Conservation (phyloP, 2,329 filamentous ascomycete genomes). For the Colletotrichum spinosum region DNA sequence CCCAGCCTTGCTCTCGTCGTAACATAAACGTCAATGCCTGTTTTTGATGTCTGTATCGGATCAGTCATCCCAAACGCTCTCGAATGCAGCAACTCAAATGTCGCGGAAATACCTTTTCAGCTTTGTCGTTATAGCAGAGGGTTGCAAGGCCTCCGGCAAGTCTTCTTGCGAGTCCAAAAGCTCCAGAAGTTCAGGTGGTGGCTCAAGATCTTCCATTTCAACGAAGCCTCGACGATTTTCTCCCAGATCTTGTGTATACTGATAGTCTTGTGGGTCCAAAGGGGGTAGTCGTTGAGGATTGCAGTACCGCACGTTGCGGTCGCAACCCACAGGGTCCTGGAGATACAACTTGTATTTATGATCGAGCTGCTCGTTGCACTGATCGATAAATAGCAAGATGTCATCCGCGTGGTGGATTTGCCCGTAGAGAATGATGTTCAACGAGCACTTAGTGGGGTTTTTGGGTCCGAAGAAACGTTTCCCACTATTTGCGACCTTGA, state of each 20-base stretch:
- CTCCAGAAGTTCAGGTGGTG: constrained; percentile 41
- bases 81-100: background rate
- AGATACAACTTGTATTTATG: constrained; percentile 41
- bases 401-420: constrained; percentile 42
- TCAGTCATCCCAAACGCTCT: background rate
- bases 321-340: constrained; percentile 47
- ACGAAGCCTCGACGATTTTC: constrained; percentile 5
- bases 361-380: constrained; percentile 37
- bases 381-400: constrained; percentile 46
- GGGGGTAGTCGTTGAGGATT: constrained; percentile 50
- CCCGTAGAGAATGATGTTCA: constrained; percentile 43
- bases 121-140: constrained; percentile 39
- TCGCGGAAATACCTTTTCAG: constrained; percentile 41
- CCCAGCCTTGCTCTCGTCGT: constrained; percentile 51
- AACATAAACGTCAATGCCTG: constrained; percentile 58
- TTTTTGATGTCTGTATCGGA: constrained; percentile 52
- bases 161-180: constrained; percentile 41
- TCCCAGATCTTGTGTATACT: constrained; percentile 16
- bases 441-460: background rate
- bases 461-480: background rate
- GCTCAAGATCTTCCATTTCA: constrained; percentile 16
- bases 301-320: constrained; percentile 45
- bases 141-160: constrained; percentile 45
- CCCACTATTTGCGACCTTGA: background rate
- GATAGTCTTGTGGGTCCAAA: background rate